Evolutionary conservation across 1,284 basidiomycete species (phyloP).

Genomic region (Ganoderma lingzhi): DNA sequence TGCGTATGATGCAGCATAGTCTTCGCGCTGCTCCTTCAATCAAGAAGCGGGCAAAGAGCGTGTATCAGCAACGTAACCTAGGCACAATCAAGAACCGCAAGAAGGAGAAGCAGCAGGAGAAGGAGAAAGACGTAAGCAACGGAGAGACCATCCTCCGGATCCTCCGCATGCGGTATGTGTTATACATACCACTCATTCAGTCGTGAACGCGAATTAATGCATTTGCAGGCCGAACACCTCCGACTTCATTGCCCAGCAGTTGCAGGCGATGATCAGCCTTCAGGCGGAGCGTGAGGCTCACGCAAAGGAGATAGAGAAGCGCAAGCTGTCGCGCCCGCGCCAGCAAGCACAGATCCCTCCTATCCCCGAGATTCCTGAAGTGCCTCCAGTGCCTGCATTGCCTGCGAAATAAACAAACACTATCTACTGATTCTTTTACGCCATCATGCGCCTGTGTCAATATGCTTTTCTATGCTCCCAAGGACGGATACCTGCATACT

Average conservation of each 20-base stretch:
- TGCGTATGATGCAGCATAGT: constrained; percentile 89
- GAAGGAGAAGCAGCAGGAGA: constrained; percentile 88
- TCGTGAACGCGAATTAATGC: background rate
- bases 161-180: constrained; percentile 88
- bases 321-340: constrained; percentile 51
- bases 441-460: background rate
- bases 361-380: constrained; percentile 27
- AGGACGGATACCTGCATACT: constrained; percentile 38
- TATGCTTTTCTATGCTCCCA: constrained; percentile 8
- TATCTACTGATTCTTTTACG: background rate
- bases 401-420: constrained; percentile 33
- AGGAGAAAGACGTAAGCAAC: constrained; percentile 63
- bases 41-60: constrained; percentile 90
- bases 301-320: constrained; percentile 62
- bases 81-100: constrained; percentile 97
- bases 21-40: constrained; percentile 78
- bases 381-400: constrained; percentile 34
- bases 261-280: constrained; percentile 79
- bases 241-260: constrained; percentile 90
- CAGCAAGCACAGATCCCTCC: constrained; percentile 39
- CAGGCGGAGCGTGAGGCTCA: constrained; percentile 76
- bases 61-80: constrained; percentile 89
- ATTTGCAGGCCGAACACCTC: constrained; percentile 73
- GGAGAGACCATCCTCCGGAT: constrained; percentile 94
- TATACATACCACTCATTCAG: background rate